phyloP scores from a whole-genome alignment of 768 basidiomycete genomes.

The Suillus paluster region DNA sequence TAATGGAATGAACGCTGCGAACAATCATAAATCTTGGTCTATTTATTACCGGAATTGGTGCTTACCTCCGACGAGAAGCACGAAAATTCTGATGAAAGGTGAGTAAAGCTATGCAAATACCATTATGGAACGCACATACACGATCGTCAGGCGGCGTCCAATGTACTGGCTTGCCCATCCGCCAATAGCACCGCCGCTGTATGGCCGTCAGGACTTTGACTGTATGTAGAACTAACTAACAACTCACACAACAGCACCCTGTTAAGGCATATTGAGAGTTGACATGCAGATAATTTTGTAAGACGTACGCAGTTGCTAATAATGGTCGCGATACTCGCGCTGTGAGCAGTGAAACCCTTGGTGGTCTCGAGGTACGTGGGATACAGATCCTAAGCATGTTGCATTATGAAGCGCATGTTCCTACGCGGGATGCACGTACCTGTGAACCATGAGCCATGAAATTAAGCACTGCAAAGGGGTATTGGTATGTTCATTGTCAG shows the following conservation, averaged over 20 bases:
- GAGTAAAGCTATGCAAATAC: not conserved
- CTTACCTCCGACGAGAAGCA: conserved; percentile 52
- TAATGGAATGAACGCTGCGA: conserved; percentile 65
- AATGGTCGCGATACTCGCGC: conserved; percentile 78
- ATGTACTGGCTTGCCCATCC: conserved; percentile 76
- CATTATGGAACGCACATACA: conserved; percentile 31
- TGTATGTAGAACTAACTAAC: conserved; percentile 16
- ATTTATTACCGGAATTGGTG: not conserved
- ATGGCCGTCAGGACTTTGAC: not conserved
- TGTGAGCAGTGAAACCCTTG: conserved; percentile 61
- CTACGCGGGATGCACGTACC: conserved; percentile 33
- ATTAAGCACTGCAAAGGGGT: conserved; percentile 57
- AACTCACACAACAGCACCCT: conserved; percentile 51
- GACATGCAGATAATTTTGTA: not conserved
- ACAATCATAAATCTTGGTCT: conserved; percentile 1
- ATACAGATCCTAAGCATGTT: conserved; percentile 60
- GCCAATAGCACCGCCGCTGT: conserved; percentile 69
- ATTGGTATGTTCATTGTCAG: not conserved
- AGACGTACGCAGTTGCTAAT: conserved; percentile 70
- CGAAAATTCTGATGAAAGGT: conserved; percentile 47
- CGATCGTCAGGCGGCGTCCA: conserved; percentile 81
- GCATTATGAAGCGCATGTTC: not conserved
- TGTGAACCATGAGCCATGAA: conserved; percentile 78
- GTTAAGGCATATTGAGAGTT: conserved; percentile 4
- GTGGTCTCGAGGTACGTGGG: conserved; percentile 72